A percentile compares a stretch with the other conserved stretches of the same genome.
These are phyloP conservation scores for Pseudodiploospora longispora DNA, from an alignment of 2,329 filamentous ascomycete species.

Conservation along the genomic window DNA sequence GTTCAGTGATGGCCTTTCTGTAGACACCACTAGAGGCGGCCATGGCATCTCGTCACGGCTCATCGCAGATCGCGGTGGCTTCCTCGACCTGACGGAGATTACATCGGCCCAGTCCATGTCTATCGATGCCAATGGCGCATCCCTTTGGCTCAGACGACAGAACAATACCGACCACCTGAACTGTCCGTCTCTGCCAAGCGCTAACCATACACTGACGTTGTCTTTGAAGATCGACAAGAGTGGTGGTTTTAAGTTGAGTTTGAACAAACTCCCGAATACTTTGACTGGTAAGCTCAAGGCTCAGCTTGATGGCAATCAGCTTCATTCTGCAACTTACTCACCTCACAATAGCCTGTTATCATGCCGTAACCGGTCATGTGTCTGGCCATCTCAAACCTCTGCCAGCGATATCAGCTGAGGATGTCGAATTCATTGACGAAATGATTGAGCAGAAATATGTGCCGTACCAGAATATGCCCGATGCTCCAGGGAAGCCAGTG, in stretches of 20 bases:
- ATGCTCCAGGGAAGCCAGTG: not conserved
- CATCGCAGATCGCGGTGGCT: conserved; percentile 3
- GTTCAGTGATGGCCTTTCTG: conserved; percentile 7
- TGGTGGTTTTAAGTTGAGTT: not conserved
- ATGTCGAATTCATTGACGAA: conserved; percentile 1
- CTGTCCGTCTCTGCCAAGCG: conserved; percentile 1
- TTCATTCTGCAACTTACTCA: not conserved
- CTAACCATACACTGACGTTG: not conserved
- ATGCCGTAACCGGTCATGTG: not conserved
- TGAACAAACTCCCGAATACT: not conserved
- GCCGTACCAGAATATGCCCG: conserved; percentile 6
- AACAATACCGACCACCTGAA: not conserved
- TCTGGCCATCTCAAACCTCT: conserved; percentile 3
- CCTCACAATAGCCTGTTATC: conserved; percentile 1
- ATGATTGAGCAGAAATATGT: conserved; percentile 6
- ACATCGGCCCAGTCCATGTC: not conserved
- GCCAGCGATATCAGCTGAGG: conserved; percentile 1
- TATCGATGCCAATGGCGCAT: conserved; percentile 6
- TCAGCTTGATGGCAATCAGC: not conserved
- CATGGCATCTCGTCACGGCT: conserved; percentile 5
- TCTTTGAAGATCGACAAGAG: not conserved
- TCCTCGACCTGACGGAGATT: conserved; percentile 7
- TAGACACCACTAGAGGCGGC: conserved; percentile 1
- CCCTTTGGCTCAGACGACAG: conserved; percentile 1
- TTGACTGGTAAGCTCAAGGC: not conserved